Percentiles rank a stretch among this genome's conserved stretches.
Conservation (phyloP, 495 filamentous ascomycete genomes). For the Trichoderma reesei region DNA sequence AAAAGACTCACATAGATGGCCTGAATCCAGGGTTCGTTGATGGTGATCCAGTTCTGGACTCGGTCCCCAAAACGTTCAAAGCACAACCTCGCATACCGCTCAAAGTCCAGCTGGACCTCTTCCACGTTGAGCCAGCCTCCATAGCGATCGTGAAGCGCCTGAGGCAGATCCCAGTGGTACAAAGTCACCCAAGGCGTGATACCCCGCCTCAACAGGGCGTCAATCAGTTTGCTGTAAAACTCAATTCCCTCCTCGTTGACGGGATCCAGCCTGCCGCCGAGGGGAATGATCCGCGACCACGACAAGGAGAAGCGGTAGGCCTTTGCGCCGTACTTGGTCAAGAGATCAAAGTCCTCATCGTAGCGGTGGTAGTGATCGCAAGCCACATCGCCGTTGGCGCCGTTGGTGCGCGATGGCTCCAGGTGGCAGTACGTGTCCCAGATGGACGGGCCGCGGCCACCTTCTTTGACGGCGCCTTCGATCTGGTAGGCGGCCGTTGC, state of each 20-base stretch:
- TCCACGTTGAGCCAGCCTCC: constrained; percentile 43
- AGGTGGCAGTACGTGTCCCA: constrained; percentile 28
- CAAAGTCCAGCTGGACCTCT: constrained; percentile 42
- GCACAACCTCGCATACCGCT: constrained; percentile 37
- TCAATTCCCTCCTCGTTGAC: constrained; percentile 36
- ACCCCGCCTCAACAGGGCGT: constrained; percentile 38
- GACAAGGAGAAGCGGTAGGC: constrained; percentile 29
- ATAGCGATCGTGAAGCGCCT: constrained; percentile 44
- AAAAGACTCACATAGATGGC: constrained; percentile 25
- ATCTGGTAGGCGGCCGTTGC: constrained; percentile 41
- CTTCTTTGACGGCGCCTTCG: constrained; percentile 36
- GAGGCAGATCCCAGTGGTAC: constrained; percentile 48
- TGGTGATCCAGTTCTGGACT: constrained; percentile 48
- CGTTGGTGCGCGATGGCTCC: constrained; percentile 22
- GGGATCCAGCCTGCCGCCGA: constrained; percentile 24
- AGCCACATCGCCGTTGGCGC: constrained; percentile 23
- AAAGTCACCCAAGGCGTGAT: constrained; percentile 44
- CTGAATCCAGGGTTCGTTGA: constrained; percentile 47
- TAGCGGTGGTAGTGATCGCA: constrained; percentile 26
- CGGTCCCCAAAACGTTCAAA: constrained; percentile 37
- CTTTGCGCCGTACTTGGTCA: constrained; percentile 24
- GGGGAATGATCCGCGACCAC: constrained; percentile 28
- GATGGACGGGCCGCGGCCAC: constrained; percentile 35
- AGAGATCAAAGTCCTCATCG: constrained; percentile 20
- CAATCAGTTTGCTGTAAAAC: constrained; percentile 40